Base-by-base conservation (phyloP, 108 stramenopile species). In the Skeletonema potamos region DNA sequence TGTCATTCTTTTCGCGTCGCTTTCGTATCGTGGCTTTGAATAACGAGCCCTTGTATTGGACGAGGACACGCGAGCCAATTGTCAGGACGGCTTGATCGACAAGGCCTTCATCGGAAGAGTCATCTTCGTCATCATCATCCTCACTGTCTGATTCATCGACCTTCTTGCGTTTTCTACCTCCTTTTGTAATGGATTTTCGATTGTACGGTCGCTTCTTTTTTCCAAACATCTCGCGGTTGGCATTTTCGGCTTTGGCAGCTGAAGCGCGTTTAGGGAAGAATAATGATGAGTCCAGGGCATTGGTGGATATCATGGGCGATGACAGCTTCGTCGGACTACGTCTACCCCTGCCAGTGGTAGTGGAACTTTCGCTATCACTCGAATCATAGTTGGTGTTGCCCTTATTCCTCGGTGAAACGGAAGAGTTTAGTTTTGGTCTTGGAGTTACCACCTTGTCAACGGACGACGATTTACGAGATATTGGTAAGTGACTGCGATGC, bases 1-100 rank as follows among this genome's bases (percentile, higher is more conserved):
- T 74, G 17, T 44, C 68, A 33, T 74, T 54, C 33, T 79, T 83
- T 41, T 74, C 37, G 13, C 82, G 66, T 11, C 72, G 66, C 48
- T 75, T 83, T 0, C 78, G 66, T 34, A 83, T 69, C 7, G 82
- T 83, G 22, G 82, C 77, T 61, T 83, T 79, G 68, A 74, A 83
- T 1, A 79, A 54, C 1, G 62, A 41, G 13, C 77, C 73, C 30
- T 76, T 74, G 72, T 83, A 83, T 12, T 29, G 30, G 12, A 83
- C 82, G 17, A 79, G 67, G 12, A 79, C 78, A 44, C 82, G 77
- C 13, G 77, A 79, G 15, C 74, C 78, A 28, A 83, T 57, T 20
- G 77, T 79, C 8, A 79, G 46, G 29, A 70, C 34, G 18, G 68
- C 41, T 46, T 58, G 68, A 26, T 76, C 74, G 13, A 66, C 43